Percentiles rank a stretch among this genome's conserved stretches.
Evolutionary conservation across 306 rosid species (phyloP).

Genomic region (Medicago truncatula): DNA sequence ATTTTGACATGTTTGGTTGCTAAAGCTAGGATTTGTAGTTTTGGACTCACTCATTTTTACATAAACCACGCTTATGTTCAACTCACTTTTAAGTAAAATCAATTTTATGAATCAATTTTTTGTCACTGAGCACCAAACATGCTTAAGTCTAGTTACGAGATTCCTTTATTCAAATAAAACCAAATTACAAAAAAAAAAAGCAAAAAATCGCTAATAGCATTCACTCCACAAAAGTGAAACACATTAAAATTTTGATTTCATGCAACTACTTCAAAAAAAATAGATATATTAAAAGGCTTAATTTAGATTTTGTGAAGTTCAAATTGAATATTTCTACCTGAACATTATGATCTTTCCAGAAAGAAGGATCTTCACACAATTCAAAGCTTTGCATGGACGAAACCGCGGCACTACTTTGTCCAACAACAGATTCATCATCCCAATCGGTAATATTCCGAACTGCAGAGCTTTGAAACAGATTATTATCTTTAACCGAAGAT

Average conservation of each 20-base stretch:
- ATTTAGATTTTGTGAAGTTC: neutral
- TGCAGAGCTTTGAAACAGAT: slow-evolving; percentile 49
- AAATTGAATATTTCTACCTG: slow-evolving; percentile 58
- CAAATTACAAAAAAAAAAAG: neutral
- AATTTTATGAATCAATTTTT: no score
- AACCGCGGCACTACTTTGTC: slow-evolving; percentile 44
- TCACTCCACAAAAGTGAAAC: neutral
- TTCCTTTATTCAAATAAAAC: neutral
- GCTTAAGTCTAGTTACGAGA: neutral
- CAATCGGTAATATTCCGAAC: slow-evolving; percentile 59
- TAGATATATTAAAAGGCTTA: neutral
- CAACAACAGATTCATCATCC: slow-evolving; percentile 55
- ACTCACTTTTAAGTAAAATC: no score
- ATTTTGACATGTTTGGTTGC: no score
- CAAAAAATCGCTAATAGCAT: neutral
- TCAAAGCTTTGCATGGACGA: slow-evolving; percentile 72
- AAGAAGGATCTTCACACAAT: slow-evolving; percentile 81
- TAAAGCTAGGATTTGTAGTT: no score
- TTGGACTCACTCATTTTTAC: no score
- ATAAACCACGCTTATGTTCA: no score
- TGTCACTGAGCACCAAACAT: no score
- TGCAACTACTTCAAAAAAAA: neutral
- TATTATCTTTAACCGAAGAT: slow-evolving; percentile 59
- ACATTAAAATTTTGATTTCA: no score
- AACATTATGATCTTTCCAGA: slow-evolving; percentile 97